Conservation (phyloP, 129 eudicot species). For the Centrapalus pauciflorus region DNA sequence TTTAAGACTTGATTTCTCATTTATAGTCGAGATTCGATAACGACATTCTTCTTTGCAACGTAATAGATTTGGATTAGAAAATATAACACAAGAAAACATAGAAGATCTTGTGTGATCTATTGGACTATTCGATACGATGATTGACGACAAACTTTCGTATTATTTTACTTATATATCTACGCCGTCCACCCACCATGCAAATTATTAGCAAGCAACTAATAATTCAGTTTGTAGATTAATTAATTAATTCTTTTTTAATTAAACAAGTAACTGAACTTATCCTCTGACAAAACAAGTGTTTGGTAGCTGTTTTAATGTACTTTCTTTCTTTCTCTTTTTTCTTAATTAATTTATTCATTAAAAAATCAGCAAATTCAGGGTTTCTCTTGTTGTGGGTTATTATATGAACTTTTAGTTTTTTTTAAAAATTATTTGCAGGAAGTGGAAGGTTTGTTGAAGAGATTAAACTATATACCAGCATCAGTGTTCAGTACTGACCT, state of each 20-base stretch:
- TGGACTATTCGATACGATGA: constrained; percentile 31
- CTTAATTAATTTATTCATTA: neutral
- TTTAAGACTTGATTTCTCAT: neutral
- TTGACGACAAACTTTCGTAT: constrained; percentile 25
- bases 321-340: constrained; percentile 12
- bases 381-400: constrained; percentile 6
- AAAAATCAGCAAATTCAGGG: neutral
- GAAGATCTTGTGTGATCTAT: constrained; percentile 66
- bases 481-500: constrained; percentile 69
- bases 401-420: neutral
- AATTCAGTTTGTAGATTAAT: constrained; percentile 32
- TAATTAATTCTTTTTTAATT: neutral
- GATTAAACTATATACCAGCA: constrained; percentile 58
- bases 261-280: constrained; percentile 34
- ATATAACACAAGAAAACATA: constrained; percentile 40
- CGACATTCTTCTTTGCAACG: constrained; percentile 22
- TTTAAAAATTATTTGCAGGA: constrained; percentile 36
- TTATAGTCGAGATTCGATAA: neutral
- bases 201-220: constrained; percentile 42
- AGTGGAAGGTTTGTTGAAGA: constrained; percentile 53
- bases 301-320: constrained; percentile 37
- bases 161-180: constrained; percentile 35
- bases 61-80: constrained; percentile 22
- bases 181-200: constrained; percentile 66
- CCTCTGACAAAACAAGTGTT: constrained; percentile 43